A percentile compares a stretch with the other conserved stretches of the same genome.
These are phyloP conservation scores for Trypanosomatidae sp. DNA, from an alignment of 208 protist species.

Conservation along the genomic window DNA sequence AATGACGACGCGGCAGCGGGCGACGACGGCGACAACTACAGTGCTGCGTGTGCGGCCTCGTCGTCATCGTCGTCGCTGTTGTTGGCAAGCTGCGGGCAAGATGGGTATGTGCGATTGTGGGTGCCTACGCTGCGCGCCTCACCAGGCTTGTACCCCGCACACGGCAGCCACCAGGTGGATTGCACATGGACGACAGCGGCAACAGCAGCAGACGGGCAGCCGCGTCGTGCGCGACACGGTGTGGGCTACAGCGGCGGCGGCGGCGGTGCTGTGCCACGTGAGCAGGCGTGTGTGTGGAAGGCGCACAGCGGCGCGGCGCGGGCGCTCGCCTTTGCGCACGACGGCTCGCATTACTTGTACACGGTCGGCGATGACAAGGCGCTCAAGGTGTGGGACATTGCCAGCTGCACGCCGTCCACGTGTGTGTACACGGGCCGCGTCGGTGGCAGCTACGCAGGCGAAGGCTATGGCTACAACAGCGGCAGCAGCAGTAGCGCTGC, in stretches of 20 bases:
- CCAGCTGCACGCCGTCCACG: conserved; percentile 7
- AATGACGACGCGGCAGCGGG: no score
- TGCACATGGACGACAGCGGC: neutral
- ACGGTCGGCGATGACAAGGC: conserved; percentile 76
- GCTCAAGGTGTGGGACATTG: conserved; percentile 76
- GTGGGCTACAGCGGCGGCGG: neutral
- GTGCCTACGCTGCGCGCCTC: conserved; percentile 28
- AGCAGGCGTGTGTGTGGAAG: conserved; percentile 8
- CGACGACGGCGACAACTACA: no score
- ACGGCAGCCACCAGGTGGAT: neutral
- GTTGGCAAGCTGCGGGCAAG: conserved; percentile 65
- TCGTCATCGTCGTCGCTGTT: no score
- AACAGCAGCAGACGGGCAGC: neutral
- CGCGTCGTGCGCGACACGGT: neutral
- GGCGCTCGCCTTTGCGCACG: conserved; percentile 44
- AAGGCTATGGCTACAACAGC: no score
- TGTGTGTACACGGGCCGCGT: neutral
- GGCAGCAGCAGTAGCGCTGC: no score
- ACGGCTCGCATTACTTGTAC: conserved; percentile 48
- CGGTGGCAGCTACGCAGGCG: neutral
- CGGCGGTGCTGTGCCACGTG: neutral
- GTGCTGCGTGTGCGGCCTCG: conserved; percentile 5
- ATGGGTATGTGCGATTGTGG: conserved; percentile 82
- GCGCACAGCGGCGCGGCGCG: conserved; percentile 64
- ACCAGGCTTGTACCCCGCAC: neutral